Conservation (phyloP, 176 grass and related monocot genomes). For the Bothriochloa decipiens region DNA sequence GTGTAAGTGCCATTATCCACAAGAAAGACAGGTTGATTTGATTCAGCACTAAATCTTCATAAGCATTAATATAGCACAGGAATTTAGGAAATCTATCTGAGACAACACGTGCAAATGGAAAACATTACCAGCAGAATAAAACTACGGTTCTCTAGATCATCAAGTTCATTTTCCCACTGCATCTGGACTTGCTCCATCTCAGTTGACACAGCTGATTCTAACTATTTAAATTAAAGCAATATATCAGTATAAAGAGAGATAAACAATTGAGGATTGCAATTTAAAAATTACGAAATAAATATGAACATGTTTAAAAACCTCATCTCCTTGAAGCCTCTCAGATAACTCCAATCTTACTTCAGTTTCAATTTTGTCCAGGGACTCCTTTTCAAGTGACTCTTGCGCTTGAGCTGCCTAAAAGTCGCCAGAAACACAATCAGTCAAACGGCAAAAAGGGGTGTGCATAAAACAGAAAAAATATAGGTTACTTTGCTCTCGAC, state of each 20-base stretch:
- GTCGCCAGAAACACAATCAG: conserved; percentile 38
- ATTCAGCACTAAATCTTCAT: not conserved
- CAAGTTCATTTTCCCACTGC: conserved; percentile 82
- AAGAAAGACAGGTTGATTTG: not conserved
- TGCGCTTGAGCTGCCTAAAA: conserved; percentile 91
- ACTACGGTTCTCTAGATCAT: conserved; percentile 80
- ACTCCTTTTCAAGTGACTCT: conserved; percentile 98
- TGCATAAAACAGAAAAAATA: conserved; percentile 32
- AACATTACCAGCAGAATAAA: conserved; percentile 71
- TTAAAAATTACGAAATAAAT: conserved; percentile 27
- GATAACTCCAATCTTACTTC: conserved; percentile 92
- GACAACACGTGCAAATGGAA: conserved; percentile 34
- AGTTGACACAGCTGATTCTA: conserved; percentile 75
- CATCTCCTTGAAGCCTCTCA: conserved; percentile 74
- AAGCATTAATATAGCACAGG: not conserved
- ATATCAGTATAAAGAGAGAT: conserved; percentile 28
- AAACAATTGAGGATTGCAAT: not conserved
- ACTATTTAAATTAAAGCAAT: conserved; percentile 53
- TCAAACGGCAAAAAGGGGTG: conserved; percentile 11
- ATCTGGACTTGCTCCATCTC: conserved; percentile 83
- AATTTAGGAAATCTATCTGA: conserved; percentile 31
- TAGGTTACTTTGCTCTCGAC: conserved; percentile 89
- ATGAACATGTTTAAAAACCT: conserved; percentile 54
- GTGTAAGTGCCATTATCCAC: not conserved
- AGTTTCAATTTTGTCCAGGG: conserved; percentile 79